phyloP scores from a whole-genome alignment of 2,329 filamentous ascomycete genomes.

The Raffaelea ambrosiae region DNA sequence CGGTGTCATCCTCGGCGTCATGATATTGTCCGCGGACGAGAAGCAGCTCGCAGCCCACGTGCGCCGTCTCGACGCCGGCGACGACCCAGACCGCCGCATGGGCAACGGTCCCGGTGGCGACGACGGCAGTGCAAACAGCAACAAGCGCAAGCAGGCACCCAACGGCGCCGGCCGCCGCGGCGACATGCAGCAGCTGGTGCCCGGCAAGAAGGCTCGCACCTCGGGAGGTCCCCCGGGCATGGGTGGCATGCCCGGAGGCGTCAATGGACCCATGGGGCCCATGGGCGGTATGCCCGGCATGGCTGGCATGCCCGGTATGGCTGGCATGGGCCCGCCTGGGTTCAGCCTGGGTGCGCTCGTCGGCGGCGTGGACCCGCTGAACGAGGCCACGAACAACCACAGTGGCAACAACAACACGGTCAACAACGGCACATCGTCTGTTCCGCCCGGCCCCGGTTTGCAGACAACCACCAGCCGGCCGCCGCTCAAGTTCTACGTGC shows the following conservation, averaged over 20 bases:
- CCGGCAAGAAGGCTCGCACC: conserved; percentile 3
- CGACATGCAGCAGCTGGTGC: conserved; percentile 3
- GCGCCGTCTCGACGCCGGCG: conserved; percentile 13
- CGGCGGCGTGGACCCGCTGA: background rate
- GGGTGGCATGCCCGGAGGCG: conserved; percentile 6
- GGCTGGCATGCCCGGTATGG: conserved; percentile 8
- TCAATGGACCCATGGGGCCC: background rate
- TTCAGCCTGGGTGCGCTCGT: conserved; percentile 10
- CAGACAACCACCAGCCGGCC: conserved; percentile 1
- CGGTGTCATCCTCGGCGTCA: conserved; percentile 20
- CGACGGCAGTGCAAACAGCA: background rate
- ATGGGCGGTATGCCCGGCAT: conserved; percentile 5
- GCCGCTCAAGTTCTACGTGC: conserved; percentile 16
- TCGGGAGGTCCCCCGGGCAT: conserved; percentile 1
- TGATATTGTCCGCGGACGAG: conserved; percentile 18
- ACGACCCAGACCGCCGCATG: conserved; percentile 10
- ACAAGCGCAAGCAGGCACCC: conserved; percentile 6
- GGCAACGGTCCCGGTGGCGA: background rate
- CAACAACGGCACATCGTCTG: background rate
- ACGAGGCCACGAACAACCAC: background rate
- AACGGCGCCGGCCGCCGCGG: conserved; percentile 3
- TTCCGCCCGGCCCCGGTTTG: background rate
- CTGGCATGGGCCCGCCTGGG: conserved; percentile 3
- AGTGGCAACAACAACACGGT: background rate
- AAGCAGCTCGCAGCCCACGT: conserved; percentile 16